These are phyloP conservation scores for Psidium friedrichsthalianum DNA, from an alignment of 345 rosid genomes.

Conservation along the genomic window DNA sequence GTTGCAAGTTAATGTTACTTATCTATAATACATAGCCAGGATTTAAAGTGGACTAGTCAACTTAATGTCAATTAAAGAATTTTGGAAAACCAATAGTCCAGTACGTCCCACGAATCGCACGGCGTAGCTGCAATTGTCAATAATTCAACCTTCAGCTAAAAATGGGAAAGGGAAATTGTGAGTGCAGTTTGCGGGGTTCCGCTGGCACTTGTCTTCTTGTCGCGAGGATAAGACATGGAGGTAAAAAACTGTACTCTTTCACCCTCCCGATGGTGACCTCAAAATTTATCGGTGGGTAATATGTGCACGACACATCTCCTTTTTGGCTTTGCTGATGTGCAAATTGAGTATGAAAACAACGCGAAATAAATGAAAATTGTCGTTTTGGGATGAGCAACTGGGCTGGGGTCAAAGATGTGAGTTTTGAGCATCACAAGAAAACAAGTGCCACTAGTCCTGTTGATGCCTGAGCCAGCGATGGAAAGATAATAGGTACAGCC, in stretches of 20 bases:
- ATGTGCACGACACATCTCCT: background rate
- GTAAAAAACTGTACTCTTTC: background rate
- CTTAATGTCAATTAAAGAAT: background rate
- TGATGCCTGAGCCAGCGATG: background rate
- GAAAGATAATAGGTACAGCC: too few species aligned
- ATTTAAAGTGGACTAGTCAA: background rate
- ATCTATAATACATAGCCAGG: background rate
- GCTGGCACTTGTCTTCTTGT: background rate
- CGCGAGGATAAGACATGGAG: background rate
- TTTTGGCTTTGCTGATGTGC: background rate
- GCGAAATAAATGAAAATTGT: background rate
- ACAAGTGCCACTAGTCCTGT: background rate
- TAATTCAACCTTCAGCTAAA: background rate
- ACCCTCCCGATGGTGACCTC: background rate
- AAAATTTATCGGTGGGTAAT: background rate
- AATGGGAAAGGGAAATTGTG: too few species aligned
- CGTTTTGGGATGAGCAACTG: background rate
- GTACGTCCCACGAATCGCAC: background rate
- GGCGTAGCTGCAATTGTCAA: background rate
- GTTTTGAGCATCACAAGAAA: background rate
- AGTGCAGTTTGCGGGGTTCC: background rate
- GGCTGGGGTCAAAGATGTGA: background rate
- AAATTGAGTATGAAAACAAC: background rate
- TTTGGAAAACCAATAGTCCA: background rate
- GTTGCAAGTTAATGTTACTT: background rate